Evolutionary conservation across 164 flowering plant genomes (phyloP).

Genomic region (Macadamia tetraphylla): DNA sequence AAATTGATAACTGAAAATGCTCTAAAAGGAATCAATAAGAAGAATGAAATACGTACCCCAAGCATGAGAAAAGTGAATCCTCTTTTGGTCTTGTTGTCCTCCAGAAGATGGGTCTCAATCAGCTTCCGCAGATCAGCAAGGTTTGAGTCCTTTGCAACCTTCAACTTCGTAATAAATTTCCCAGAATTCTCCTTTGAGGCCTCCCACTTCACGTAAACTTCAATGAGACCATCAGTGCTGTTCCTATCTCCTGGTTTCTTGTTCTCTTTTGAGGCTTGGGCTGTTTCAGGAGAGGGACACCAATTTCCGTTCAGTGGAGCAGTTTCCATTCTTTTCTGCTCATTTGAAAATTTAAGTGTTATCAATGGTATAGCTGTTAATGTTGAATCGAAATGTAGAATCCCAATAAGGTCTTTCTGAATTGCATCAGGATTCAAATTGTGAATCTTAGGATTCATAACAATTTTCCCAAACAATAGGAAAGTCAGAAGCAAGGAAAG

Average conservation of each 20-base stretch:
- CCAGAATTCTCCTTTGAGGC: constrained; percentile 59
- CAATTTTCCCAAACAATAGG: too few relatives aligned
- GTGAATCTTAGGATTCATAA: too few relatives aligned
- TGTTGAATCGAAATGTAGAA: too few relatives aligned
- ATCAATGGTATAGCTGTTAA: not conserved
- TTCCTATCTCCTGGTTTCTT: constrained; percentile 21
- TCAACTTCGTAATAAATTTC: constrained; percentile 53
- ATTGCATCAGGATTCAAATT: too few relatives aligned
- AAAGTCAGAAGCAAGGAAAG: too few relatives aligned
- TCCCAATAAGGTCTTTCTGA: too few relatives aligned
- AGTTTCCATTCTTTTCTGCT: constrained; percentile 2
- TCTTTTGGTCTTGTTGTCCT: constrained; percentile 29
- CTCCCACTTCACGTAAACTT: constrained; percentile 76
- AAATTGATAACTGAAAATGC: too few relatives aligned
- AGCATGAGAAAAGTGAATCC: constrained; percentile 61
- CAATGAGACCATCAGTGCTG: constrained; percentile 20
- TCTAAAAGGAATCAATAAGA: not conserved
- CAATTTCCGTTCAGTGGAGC: constrained; percentile 11
- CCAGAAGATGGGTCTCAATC: constrained; percentile 48
- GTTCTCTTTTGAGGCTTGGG: constrained; percentile 35
- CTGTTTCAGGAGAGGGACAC: too few relatives aligned
- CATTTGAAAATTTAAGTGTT: constrained; percentile 15
- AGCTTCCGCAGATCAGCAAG: constrained; percentile 66
- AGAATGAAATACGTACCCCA: constrained; percentile 32
- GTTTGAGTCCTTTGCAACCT: constrained; percentile 43